These are phyloP conservation scores for Sclerotinia subarctica DNA, from an alignment of 2,329 filamentous ascomycete genomes.

Conservation along the genomic window DNA sequence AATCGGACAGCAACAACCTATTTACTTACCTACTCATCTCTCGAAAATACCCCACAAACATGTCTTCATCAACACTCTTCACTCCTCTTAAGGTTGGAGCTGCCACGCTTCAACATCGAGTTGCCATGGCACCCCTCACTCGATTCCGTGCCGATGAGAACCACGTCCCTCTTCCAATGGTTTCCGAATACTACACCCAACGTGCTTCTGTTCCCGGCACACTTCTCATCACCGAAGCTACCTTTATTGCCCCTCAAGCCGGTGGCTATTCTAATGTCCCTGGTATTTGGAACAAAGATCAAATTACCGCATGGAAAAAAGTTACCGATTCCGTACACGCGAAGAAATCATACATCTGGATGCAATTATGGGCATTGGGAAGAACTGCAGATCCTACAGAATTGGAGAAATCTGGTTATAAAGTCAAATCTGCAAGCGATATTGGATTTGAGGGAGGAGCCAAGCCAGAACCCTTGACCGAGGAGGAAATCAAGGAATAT, in stretches of 20 bases:
- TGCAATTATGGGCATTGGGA: conserved; percentile 60
- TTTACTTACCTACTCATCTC: not conserved
- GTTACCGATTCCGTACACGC: conserved; percentile 58
- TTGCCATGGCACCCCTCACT: conserved; percentile 58
- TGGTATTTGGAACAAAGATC: conserved; percentile 52
- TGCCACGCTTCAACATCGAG: conserved; percentile 42
- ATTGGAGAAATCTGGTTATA: conserved; percentile 29
- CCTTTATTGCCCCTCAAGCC: conserved; percentile 46
- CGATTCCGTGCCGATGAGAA: conserved; percentile 48
- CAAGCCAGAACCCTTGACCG: conserved; percentile 40
- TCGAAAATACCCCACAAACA: conserved; percentile 1
- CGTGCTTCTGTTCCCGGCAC: conserved; percentile 50
- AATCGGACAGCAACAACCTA: not conserved
- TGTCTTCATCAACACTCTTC: conserved; percentile 41
- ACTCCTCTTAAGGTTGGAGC: conserved; percentile 44
- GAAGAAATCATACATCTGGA: conserved; percentile 55
- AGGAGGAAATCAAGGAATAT: conserved; percentile 39
- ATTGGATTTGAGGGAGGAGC: conserved; percentile 29
- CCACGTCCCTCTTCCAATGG: conserved; percentile 46
- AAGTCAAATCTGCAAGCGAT: conserved; percentile 30
- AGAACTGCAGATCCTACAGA: conserved; percentile 38
- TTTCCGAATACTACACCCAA: conserved; percentile 53
- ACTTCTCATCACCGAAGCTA: conserved; percentile 55
- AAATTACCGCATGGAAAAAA: conserved; percentile 55
- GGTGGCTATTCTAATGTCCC: conserved; percentile 51